A percentile compares a stretch with the other conserved stretches of the same genome.
Conservation (phyloP, 1,284 basidiomycete species). For the Psilocybe mexicana region DNA sequence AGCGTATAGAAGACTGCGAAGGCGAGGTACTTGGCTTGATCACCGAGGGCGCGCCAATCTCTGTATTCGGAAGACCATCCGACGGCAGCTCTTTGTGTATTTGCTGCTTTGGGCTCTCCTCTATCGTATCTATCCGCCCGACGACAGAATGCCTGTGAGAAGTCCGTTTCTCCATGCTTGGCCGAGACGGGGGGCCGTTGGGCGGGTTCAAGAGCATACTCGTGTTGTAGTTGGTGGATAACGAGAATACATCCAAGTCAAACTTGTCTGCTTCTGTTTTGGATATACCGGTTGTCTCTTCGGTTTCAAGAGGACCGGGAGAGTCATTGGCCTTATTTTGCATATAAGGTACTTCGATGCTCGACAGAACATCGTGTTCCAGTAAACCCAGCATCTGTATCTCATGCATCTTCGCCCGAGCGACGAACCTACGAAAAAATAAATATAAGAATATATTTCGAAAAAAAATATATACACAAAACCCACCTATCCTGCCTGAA, state of each 20-base stretch:
- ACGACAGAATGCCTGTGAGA: conserved; percentile 48
- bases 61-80: conserved; percentile 38
- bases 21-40: conserved; percentile 61
- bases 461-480: too few species aligned
- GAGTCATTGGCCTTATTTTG: conserved; percentile 40
- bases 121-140: conserved; percentile 57
- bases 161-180: conserved; percentile 37
- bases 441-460: not conserved
- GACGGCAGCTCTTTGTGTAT: conserved; percentile 50
- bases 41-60: conserved; percentile 33
- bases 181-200: conserved; percentile 31
- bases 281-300: conserved; percentile 34
- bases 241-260: conserved; percentile 65
- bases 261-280: conserved; percentile 68
- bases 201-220: conserved; percentile 21
- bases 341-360: conserved; percentile 82
- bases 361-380: conserved; percentile 85
- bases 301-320: conserved; percentile 24
- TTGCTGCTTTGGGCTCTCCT: conserved; percentile 59
- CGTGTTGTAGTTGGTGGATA: conserved; percentile 42
- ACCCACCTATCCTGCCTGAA: conserved; percentile 79
- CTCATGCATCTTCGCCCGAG: conserved; percentile 91
- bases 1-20: conserved; percentile 66
- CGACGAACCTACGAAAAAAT: conserved; percentile 65
- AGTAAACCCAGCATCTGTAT: conserved; percentile 92